Evolutionary conservation across 257 asterid species (phyloP).

Genomic region (Linderniella brevidens): DNA sequence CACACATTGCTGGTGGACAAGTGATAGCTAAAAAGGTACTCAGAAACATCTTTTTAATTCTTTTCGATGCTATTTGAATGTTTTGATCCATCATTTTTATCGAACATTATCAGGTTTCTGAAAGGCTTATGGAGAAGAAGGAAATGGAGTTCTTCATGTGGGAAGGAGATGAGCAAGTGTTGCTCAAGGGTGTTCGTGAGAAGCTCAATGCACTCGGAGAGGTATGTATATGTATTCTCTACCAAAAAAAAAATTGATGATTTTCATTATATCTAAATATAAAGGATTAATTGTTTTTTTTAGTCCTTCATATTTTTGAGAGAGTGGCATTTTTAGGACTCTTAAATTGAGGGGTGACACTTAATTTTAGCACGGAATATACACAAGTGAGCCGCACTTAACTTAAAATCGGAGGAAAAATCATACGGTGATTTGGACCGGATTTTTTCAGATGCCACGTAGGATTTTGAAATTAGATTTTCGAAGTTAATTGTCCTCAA

Average conservation of each 20-base stretch:
- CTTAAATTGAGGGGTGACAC: too few relatives aligned
- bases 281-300: too few relatives aligned
- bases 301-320: too few relatives aligned
- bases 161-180: conserved; percentile 62
- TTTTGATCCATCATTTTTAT: neutral
- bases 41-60: neutral
- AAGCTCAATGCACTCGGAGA: conserved; percentile 72
- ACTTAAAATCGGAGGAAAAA: too few relatives aligned
- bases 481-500: too few relatives aligned
- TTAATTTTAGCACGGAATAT: too few relatives aligned
- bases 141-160: conserved; percentile 57
- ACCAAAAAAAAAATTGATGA: neutral
- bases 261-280: neutral
- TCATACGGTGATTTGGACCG: too few relatives aligned
- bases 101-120: conserved; percentile 36
- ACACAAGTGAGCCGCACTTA: too few relatives aligned
- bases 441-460: too few relatives aligned
- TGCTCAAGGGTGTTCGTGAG: conserved; percentile 53
- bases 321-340: too few relatives aligned
- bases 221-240: conserved; percentile 26
- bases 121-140: conserved; percentile 40
- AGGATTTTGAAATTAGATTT: too few relatives aligned
- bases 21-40: conserved; percentile 71
- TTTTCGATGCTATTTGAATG: neutral
- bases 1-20: conserved; percentile 88